Base-by-base conservation (phyloP, 2,329 filamentous ascomycete genomes). In the Aspergillus fumigatiaffinis region DNA sequence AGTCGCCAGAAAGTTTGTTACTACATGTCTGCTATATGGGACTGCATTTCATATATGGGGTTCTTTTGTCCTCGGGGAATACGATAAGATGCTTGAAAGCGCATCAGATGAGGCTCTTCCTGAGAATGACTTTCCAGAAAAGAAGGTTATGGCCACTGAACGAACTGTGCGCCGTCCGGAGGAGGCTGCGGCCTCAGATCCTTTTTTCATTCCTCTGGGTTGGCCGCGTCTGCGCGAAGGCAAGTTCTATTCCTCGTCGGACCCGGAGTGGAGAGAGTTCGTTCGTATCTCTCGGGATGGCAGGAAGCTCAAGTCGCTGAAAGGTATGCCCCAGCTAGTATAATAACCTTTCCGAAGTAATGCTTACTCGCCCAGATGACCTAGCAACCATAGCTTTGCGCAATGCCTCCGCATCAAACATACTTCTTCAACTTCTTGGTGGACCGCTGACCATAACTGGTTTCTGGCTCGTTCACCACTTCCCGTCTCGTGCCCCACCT, bases 181-280 rank as follows among this genome's bases (percentile, higher is more conserved):
- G 9, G 59, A 60, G 63, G 60, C 64, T 1, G 76, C 78, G 2
- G 75, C 79, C 3, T 74, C 76, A 14, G 76, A 80, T 20, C 71
- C 79, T 1, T 62, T 80, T 14, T 88, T 88, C 59, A 79, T 89
- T 7, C 84, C 87, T 0, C 81, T 89, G 53, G 84, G 85, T 3
- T 84, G 58, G 79, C 79, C 52, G 76, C 74, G 26, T 14, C 55
- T 71, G 52, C 59, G 63, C 35, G 59, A 68, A 52, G 70, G 71
- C 32, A 63, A 71, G 14, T 61, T 69, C 12, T 74, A 74, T 55
- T 55, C 62, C 21, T 57, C 61, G 48, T 69, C 66, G 12, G 85
- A 87, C 62, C 85, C 86, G 2, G 87, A 89, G 69, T 89, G 84
- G 84, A 75, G 79, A 60, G 76, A 79, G 51, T 89, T 87, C 61